phyloP scores from a whole-genome alignment of 2,329 filamentous ascomycete genomes.

The Rhynchosporium agropyri region DNA sequence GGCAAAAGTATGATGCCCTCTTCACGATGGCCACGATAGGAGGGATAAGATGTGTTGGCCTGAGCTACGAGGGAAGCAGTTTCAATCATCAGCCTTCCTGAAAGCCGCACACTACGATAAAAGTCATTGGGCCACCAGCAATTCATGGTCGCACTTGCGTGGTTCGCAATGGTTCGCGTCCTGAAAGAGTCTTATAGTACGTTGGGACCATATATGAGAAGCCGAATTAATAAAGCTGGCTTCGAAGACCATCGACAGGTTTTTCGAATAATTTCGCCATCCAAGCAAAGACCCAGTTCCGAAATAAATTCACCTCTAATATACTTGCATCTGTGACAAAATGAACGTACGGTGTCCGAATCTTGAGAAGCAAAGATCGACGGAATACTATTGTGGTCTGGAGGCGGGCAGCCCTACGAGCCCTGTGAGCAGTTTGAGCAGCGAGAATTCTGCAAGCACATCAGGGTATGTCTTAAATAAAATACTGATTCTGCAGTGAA shows the following conservation, averaged over 20 bases:
- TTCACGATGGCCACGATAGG: too few species aligned
- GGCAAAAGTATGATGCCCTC: too few species aligned
- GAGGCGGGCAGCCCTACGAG: neutral
- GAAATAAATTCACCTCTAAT: neutral
- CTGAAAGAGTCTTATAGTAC: neutral
- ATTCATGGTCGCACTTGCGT: neutral
- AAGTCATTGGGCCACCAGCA: neutral
- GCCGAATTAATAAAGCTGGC: neutral
- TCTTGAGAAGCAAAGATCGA: neutral
- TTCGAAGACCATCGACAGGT: neutral
- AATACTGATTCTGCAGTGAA: neutral
- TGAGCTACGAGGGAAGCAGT: too few species aligned
- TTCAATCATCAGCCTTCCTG: neutral
- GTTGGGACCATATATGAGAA: too few species aligned
- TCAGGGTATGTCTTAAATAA: neutral
- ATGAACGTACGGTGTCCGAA: neutral
- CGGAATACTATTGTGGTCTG: neutral
- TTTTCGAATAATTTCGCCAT: neutral
- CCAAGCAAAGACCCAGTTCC: neutral
- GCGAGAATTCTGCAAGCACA: neutral
- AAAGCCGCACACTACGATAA: too few species aligned
- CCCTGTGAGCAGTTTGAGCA: neutral
- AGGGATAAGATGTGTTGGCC: too few species aligned
- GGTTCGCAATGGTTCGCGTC: constrained; percentile 1
- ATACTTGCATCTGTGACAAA: neutral